Conservation (phyloP, 148 eudicot species). For the Silene conica region DNA sequence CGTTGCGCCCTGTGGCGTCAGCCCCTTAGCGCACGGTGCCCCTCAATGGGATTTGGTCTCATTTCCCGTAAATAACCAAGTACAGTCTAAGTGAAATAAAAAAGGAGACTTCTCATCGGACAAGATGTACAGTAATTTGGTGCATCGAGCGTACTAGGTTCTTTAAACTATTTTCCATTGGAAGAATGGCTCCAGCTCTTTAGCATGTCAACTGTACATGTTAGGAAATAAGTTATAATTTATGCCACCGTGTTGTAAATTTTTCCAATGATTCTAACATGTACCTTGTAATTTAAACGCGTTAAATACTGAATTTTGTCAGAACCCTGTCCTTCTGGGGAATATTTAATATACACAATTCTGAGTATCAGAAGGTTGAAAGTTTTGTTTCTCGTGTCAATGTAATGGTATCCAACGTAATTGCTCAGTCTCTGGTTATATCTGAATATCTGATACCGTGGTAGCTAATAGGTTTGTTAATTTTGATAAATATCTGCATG, state of each 20-base stretch:
- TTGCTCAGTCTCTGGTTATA: neutral
- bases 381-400: neutral
- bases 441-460: neutral
- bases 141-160: neutral
- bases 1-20: too few species aligned
- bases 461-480: neutral
- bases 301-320: neutral
- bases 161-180: neutral
- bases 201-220: neutral
- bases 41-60: too few species aligned
- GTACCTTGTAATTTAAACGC: neutral
- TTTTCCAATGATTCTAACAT: neutral
- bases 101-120: neutral
- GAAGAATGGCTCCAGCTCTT: neutral
- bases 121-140: neutral
- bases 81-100: neutral
- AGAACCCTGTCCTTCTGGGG: neutral
- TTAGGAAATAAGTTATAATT: neutral
- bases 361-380: neutral
- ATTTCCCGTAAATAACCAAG: too few species aligned
- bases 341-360: neutral
- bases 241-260: neutral
- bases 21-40: too few species aligned
- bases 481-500: constrained; percentile 12
- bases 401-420: neutral